Conservation (phyloP, 2,329 filamentous ascomycete genomes). For the Penicillium sp. region DNA sequence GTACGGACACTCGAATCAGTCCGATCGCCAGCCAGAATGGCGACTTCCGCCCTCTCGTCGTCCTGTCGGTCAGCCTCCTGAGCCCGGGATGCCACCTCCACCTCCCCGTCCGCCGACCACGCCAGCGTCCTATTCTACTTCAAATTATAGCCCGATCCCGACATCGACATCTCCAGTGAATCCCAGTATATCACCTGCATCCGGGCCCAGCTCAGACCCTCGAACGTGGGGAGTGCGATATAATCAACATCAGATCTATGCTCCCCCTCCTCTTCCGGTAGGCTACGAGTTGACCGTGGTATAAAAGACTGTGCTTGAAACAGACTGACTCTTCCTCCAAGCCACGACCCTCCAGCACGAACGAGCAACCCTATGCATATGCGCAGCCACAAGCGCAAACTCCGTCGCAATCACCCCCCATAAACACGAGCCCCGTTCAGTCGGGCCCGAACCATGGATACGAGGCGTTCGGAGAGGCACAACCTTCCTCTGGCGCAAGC, state of each 20-base stretch:
- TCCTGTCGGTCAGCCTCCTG: constrained; percentile 14
- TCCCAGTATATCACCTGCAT: constrained; percentile 17
- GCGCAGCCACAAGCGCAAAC: background rate
- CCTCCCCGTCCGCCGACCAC: constrained; percentile 23
- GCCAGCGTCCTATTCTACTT: constrained; percentile 30
- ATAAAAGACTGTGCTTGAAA: background rate
- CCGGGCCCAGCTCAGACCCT: constrained; percentile 26
- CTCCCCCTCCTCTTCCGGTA: constrained; percentile 37
- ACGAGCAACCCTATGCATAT: constrained; percentile 21
- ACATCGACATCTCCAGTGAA: constrained; percentile 12
- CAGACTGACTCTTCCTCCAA: constrained; percentile 13
- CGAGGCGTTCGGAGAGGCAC: constrained; percentile 11
- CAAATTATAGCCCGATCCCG: constrained; percentile 34
- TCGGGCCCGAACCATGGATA: constrained; percentile 17
- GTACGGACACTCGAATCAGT: constrained; percentile 31
- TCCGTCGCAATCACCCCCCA: constrained; percentile 7
- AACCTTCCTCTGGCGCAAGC: constrained; percentile 9
- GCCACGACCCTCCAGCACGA: constrained; percentile 36
- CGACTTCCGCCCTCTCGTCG: constrained; percentile 27
- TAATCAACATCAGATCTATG: constrained; percentile 30
- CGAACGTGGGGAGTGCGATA: constrained; percentile 43
- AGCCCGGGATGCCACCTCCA: constrained; percentile 20
- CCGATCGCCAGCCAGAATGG: constrained; percentile 37
- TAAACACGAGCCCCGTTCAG: constrained; percentile 16
- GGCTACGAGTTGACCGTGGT: constrained; percentile 9